Percentiles rank a stretch among this genome's conserved stretches.
Conservation (phyloP, 139 green algal genomes). For the Zygnema cylindricum region DNA sequence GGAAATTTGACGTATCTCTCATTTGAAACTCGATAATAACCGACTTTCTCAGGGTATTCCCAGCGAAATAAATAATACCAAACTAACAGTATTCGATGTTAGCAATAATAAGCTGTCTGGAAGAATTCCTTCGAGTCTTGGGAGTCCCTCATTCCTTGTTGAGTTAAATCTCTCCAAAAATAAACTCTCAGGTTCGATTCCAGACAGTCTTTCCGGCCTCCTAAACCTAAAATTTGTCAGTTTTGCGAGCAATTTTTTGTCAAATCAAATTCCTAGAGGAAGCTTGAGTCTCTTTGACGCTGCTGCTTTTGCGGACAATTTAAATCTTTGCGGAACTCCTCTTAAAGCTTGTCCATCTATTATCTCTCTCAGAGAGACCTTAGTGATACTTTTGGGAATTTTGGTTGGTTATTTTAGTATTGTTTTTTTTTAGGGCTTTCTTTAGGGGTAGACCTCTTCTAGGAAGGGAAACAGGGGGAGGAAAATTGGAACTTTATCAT, state of each 20-base stretch:
- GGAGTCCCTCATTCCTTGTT: neutral
- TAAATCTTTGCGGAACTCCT: neutral
- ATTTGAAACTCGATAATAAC: neutral
- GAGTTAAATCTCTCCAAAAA: neutral
- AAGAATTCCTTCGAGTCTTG: conserved; percentile 16
- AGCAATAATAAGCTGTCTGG: neutral
- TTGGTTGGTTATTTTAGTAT: no score
- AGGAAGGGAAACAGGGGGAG: no score
- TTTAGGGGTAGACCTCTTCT: no score
- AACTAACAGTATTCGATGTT: neutral
- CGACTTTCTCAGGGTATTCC: conserved; percentile 5
- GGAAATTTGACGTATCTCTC: neutral
- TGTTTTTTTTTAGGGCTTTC: no score
- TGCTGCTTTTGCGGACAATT: neutral
- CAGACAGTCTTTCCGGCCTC: neutral
- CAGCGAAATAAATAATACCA: neutral
- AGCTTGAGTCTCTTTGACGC: neutral
- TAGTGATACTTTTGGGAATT: no score
- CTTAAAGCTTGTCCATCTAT: neutral
- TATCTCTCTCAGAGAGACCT: no score
- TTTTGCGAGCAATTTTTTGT: conserved; percentile 17
- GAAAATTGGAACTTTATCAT: no score
- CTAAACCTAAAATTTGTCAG: neutral
- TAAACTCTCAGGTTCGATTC: conserved; percentile 3
- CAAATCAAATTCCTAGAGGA: neutral